Base-by-base conservation (phyloP, 768 basidiomycete species). In the Daedaleopsis sinensis region DNA sequence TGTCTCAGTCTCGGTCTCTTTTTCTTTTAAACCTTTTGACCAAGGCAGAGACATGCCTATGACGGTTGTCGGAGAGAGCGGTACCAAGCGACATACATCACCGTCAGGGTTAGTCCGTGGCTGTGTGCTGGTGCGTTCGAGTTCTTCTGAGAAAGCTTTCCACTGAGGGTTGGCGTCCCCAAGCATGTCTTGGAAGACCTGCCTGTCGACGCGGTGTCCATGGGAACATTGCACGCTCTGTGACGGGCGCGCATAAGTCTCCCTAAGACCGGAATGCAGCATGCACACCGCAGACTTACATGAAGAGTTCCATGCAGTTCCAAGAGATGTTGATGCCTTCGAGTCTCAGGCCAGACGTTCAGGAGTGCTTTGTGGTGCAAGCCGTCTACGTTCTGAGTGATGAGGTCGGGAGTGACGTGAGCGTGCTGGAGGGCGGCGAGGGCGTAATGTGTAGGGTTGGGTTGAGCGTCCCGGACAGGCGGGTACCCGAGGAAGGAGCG, bases 381-480 rank as follows among this genome's bases (percentile, higher is more conserved):
- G 2, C 94, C 95, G 69, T 98, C 96, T n/a, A 98, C 96, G 66
- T 92, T 92, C 80, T 89, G 90, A 0, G 96, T 98, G 63, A 98
- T 86, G 36, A 95, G 72, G 27, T 78, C 76, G 21, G 81, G 74
- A 19, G 91, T 78, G 55, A 86, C 73, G 3, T 81, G 83, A 10
- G 89, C 75, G 65, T 92, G 79, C 68, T 93, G 89, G 50, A 97
- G 78, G 2, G 94, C 93, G 6, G 92, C 90, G 27, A 98, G 76
- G 10, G 92, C 89, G 67, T 84, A 92, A 71, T 98, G 96, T 0
- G 91, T 95, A 5, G 93, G 87, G 67, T 97, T 98, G 5, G 95
- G 93, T 49, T 82, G 80, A 0, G 95, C 82, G 53, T 89, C 84
- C n/a, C 90, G 83, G 36, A 98, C 89, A 12, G 90, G 87, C 16